Evolutionary conservation across 768 basidiomycete species (phyloP).

Genomic region (Russula dissimulans): DNA sequence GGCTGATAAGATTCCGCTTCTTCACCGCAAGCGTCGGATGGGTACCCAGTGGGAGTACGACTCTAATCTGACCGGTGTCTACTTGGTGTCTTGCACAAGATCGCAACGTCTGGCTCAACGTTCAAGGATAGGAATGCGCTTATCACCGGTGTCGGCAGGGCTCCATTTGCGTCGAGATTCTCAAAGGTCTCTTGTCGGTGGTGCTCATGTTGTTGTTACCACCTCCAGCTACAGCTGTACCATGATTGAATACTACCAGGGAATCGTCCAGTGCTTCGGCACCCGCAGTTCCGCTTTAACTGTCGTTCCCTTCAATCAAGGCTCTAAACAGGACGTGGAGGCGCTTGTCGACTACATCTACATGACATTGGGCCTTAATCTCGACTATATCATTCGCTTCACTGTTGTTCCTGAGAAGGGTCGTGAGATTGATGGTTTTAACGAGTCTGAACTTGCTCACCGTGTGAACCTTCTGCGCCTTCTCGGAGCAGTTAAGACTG

Average conservation of each 20-base stretch:
- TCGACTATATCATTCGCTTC: too few species aligned
- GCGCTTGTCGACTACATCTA: too few species aligned
- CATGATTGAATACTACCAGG: slow-evolving; percentile 96
- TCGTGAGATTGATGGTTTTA: too few species aligned
- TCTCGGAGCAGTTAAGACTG: too few species aligned
- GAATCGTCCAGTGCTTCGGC: too few species aligned
- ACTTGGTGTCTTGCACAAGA: slow-evolving; percentile 96
- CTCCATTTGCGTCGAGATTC: slow-evolving; percentile 94
- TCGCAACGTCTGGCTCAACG: slow-evolving; percentile 95
- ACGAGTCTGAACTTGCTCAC: too few species aligned
- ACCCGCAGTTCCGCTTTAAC: too few species aligned
- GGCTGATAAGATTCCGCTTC: slow-evolving; percentile 87
- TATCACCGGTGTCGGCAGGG: slow-evolving; percentile 94
- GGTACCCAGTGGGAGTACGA: slow-evolving; percentile 95
- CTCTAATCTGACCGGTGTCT: slow-evolving; percentile 90
- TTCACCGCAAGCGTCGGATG: slow-evolving; percentile 95
- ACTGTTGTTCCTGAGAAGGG: too few species aligned
- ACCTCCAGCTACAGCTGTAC: slow-evolving; percentile 95
- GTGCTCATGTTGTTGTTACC: slow-evolving; percentile 93
- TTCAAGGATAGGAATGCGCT: slow-evolving; percentile 99
- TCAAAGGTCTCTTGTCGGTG: slow-evolving; percentile 96
- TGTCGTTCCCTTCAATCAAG: too few species aligned
- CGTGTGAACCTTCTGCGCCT: too few species aligned
- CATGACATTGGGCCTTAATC: too few species aligned
- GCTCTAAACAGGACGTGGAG: too few species aligned